Percentiles rank a stretch among this genome's conserved stretches.
Conservation (phyloP, 1,284 basidiomycete genomes). For the Tilletia caries region DNA sequence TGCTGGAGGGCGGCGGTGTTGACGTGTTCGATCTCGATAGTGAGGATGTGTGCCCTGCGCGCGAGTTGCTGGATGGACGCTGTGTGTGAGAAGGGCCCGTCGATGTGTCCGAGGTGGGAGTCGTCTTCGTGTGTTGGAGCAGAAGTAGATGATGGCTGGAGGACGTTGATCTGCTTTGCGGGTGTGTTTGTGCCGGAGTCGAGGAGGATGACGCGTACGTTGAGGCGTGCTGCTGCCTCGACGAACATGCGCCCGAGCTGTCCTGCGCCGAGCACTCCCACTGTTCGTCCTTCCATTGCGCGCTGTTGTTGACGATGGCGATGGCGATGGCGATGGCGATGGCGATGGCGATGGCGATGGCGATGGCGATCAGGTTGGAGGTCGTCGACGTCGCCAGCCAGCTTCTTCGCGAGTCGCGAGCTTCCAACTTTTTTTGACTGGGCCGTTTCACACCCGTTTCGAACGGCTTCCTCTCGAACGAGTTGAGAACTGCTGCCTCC, state of each 20-base stretch:
- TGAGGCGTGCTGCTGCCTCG: slow-evolving; percentile 81
- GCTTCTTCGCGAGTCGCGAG: too few relatives aligned
- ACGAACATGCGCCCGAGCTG: slow-evolving; percentile 97
- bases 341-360: neutral
- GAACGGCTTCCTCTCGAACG: too few relatives aligned
- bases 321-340: neutral
- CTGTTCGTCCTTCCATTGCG: slow-evolving; percentile 34
- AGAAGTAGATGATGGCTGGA: slow-evolving; percentile 55
- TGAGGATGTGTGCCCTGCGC: slow-evolving; percentile 77
- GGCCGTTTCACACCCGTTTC: too few relatives aligned
- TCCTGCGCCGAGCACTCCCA: slow-evolving; percentile 69
- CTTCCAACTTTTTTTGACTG: too few relatives aligned
- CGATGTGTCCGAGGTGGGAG: slow-evolving; percentile 63
- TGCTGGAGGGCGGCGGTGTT: slow-evolving; percentile 69
- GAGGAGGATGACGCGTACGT: slow-evolving; percentile 81
- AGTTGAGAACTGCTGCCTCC: too few relatives aligned
- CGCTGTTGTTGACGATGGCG: neutral
- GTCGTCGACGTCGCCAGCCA: too few relatives aligned
- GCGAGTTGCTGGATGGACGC: slow-evolving; percentile 78
- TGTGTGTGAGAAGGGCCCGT: slow-evolving; percentile 83
- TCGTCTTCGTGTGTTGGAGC: slow-evolving; percentile 24
- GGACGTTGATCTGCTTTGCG: slow-evolving; percentile 74
- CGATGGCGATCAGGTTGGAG: neutral
- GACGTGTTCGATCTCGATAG: slow-evolving; percentile 97
- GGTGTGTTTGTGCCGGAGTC: slow-evolving; percentile 76